A percentile compares a stretch with the other conserved stretches of the same genome.
phyloP scores from a whole-genome alignment of 257 asterid species.

The Przewalskia tangutica region DNA sequence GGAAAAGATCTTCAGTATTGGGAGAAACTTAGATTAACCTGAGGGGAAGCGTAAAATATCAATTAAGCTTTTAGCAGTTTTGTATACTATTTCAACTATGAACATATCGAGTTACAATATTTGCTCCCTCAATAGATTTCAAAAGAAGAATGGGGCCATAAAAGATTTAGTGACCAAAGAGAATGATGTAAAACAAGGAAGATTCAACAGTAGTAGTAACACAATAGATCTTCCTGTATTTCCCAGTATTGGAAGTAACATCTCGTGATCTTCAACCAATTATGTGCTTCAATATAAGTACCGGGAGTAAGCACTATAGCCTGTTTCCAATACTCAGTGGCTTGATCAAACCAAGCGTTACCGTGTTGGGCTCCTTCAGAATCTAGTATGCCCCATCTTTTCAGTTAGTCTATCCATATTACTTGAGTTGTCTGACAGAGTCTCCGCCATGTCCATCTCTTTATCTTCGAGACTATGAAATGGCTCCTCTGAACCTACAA shows the following conservation, averaged over 20 bases:
- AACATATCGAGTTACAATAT: not conserved
- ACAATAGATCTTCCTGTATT: not conserved
- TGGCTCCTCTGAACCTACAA: constrained; percentile 11
- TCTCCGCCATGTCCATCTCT: constrained; percentile 7
- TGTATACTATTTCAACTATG: not conserved
- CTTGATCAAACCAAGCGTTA: no score
- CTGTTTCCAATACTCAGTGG: no score
- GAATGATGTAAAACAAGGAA: not conserved
- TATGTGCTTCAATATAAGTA: no score
- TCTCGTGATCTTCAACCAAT: no score
- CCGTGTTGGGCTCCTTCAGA: not conserved
- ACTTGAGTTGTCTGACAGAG: constrained; percentile 9
- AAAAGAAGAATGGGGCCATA: not conserved
- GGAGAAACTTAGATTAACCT: not conserved
- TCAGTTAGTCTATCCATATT: constrained; percentile 32
- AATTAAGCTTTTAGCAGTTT: not conserved
- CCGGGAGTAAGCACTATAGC: no score
- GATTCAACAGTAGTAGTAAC: not conserved
- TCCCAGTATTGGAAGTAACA: not conserved
- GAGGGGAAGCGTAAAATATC: not conserved
- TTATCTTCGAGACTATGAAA: constrained; percentile 7
- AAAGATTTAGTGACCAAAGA: not conserved
- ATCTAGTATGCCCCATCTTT: constrained; percentile 24
- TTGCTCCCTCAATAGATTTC: not conserved
- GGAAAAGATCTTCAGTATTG: not conserved